Evolutionary conservation across 1,284 basidiomycete species (phyloP), one percentile per base, ranked within the genome.

Genomic region (Pseudozyma sp.): DNA sequence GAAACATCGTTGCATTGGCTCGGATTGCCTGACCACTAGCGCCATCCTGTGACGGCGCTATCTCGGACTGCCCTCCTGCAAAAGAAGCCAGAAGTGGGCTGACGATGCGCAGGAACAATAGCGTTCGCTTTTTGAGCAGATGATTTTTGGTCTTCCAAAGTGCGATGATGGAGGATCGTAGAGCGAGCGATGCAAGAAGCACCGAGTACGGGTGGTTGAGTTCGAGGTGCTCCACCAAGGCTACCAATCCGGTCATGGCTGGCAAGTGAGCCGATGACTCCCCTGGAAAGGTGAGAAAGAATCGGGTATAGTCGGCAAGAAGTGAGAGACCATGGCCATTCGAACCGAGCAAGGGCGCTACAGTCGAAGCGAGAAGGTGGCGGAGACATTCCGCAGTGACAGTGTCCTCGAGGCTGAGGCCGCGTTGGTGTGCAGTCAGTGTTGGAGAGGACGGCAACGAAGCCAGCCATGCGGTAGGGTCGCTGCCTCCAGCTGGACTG

Each of bases 181-280:
- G 7, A 1, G 48, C 29, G 10, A 66, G 46, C 5, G 65, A 54
- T 52, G 79, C 71, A 14, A 30, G 33, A 29, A 57, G 42, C 16
- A 75, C 56, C 17, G 54, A 30, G 19, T 34, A 29, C 7, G 68
- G 60, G 39, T 76, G 56, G 37, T 81, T 81, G 50, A 80, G 63
- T 39, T 79, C 70, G 7, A 81, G 53, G 24, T 73, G 63, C 29
- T 59, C 50, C 2, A 81, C 56, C 14, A 78, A 40, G 14, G 52
- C 17, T 46, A 77, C 72, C 40, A 81, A 52, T 10, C 75, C 75
- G 19, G 55, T 51, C n/a, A 81, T 24, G 10, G 64, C 60, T 11
- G 74, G 74, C 13, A 77, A 43, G 43, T 81, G 78, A n/a, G 74
- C 68, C 13, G 70, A 70, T 8, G 75, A 68, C 40, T 80, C 77